Evolutionary conservation across 306 rosid genomes (phyloP), one percentile per base, ranked within the genome.

Genomic region (Vigna nakashimae): DNA sequence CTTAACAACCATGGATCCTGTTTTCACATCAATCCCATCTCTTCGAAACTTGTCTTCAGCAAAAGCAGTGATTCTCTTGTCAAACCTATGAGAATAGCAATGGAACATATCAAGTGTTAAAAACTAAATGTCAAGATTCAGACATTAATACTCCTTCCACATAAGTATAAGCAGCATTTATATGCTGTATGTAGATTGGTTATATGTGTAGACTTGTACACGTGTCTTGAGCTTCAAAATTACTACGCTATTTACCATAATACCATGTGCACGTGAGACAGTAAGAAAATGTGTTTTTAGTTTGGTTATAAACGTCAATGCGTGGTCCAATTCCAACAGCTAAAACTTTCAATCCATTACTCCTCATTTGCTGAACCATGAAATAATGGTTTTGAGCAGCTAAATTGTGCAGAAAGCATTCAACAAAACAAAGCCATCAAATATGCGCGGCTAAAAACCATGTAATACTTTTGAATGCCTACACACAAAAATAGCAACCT

Each of bases 1-100:
- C 83, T 96, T 92, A 78, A 90, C 87, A 60, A 92, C 99, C 98
- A 92, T 91, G 73, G 97, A 92, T 84, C 99, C 98, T 59, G 99
- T 96, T 81, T 90, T 96, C 76, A 96, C 85, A 76, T 92, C 83
- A 75, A 96, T 96, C 58, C 98, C 98, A 4, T 88, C 93, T 84
- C 98, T 88, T 58, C 52, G 78, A 82, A 96, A 96, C 85, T 96
- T 96, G 34, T 79, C 85, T 85, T 92, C 98, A 74, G 98, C 98
- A 78, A 96, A 96, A 80, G 89, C 85, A 34, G 99, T 92, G 55
- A 92, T 96, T 86, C 98, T 90, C 85, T 91, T 96, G 84, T 96
- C 99, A 86, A 96, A 91, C 99, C 99, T 92, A 81, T 17, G 79
- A 81, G 74, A 58, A 77, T 22, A 77, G 57, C 49, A 77, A 15